Evolutionary conservation across 768 basidiomycete genomes (phyloP), one percentile per base, ranked within the genome.

Genomic region (Russula brevipes): DNA sequence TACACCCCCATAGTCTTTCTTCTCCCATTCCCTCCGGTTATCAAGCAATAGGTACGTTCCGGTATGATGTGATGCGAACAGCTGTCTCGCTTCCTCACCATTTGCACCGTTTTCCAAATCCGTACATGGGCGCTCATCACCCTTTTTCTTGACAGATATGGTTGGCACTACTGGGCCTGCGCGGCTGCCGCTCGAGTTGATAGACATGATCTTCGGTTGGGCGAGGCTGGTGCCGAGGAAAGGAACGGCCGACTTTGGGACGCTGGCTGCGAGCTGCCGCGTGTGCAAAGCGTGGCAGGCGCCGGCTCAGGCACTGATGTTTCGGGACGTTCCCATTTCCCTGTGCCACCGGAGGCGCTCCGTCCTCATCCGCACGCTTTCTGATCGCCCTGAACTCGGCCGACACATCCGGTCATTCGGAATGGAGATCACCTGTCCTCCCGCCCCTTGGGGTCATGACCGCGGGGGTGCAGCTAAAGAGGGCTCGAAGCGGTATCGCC

Each of bases 151-250:
- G 53, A 33, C 35, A 64, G 57, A 44, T 33, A 64, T 64, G 63
- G 17, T 6, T 6, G 19, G 46, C 12, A n/a, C 31, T n/a, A n/a
- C 31, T n/a, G n/a, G 17, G 12, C 17, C 16, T n/a, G 24, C 24
- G 24, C 24, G 24, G 24, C 47, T 64, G 6, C 63, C 63, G 10
- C 46, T 45, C 47, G 63, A 64, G 49, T 47, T 64, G 47, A 16
- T 64, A 17, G 63, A 60, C 41, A 64, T 64, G 58, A 56, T 64
- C n/a, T 50, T 64, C 39, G 31, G 35, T 14, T 64, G 63, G 63
- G 58, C 58, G 5, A 55, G 59, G 36, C 42, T 64, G 17, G 54
- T 49, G 17, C 47, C 53, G 39, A 47, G 30, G 42, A 55, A 64
- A 31, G 54, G 38, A 33, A 51, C 42, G 1, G 53, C 58, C 3